These are phyloP conservation scores for Lepiota brunneoincarnata DNA, from an alignment of 768 basidiomycete genomes.

Conservation along the genomic window DNA sequence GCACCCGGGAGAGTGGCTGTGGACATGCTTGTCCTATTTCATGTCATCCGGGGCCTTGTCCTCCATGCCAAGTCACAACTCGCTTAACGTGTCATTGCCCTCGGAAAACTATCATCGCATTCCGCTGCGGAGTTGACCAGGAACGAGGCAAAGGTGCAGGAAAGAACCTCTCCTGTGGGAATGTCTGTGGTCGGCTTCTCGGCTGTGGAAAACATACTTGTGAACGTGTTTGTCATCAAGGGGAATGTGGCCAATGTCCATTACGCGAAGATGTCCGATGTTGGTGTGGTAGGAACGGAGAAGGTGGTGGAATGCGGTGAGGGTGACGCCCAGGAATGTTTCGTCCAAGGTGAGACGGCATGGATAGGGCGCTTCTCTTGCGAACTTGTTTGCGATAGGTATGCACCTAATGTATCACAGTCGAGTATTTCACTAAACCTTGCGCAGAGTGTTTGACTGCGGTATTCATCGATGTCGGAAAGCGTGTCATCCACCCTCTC, in stretches of 20 bases:
- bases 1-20: slow-evolving; percentile 56
- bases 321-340: slow-evolving; percentile 41
- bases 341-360: slow-evolving; percentile 35
- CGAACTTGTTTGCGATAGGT: slow-evolving; percentile 57
- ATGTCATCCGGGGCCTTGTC: slow-evolving; percentile 97
- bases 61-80: slow-evolving; percentile 83
- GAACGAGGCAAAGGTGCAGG: slow-evolving; percentile 23
- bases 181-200: slow-evolving; percentile 44
- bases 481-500: slow-evolving; percentile 75
- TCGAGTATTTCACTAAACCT: slow-evolving; percentile 2
- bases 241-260: slow-evolving; percentile 66
- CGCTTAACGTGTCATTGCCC: slow-evolving; percentile 77
- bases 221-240: slow-evolving; percentile 68
- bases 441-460: slow-evolving; percentile 67
- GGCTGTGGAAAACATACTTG: slow-evolving; percentile 76
- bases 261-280: slow-evolving; percentile 56
- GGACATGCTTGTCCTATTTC: slow-evolving; percentile 78
- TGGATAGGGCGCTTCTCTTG: slow-evolving; percentile 73
- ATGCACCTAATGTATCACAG: slow-evolving; percentile 14
- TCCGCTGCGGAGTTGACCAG: slow-evolving; percentile 51
- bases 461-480: slow-evolving; percentile 71
- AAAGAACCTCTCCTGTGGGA: slow-evolving; percentile 40
- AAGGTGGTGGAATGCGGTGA: slow-evolving; percentile 66
- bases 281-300: slow-evolving; percentile 75
- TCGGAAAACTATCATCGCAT: slow-evolving; percentile 53